phyloP scores from a whole-genome alignment of 176 grass and related monocot species.

The Musa acuminata region DNA sequence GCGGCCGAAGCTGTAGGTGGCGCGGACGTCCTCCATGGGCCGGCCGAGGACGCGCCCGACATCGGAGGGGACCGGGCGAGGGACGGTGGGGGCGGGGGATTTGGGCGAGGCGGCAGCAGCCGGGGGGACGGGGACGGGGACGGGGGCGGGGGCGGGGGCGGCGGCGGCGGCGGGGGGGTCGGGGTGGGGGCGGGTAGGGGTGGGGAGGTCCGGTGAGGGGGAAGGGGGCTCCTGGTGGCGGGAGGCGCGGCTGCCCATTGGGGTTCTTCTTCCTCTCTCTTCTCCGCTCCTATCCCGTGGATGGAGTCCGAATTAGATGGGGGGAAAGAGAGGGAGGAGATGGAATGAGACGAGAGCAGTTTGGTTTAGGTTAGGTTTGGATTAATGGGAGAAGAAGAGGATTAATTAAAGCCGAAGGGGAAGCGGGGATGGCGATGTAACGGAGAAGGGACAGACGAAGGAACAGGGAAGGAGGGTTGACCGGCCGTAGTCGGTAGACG shows the following conservation, averaged over 20 bases:
- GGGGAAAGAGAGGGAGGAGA: neutral
- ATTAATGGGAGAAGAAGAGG: neutral
- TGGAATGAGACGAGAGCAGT: neutral
- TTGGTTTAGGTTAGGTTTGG: neutral
- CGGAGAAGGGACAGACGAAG: neutral
- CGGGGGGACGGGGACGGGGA: neutral
- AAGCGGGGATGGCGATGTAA: too few relatives aligned
- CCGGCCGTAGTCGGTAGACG: neutral
- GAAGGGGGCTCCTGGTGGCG: slow-evolving; percentile 12
- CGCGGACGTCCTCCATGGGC: neutral
- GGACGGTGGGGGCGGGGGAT: neutral
- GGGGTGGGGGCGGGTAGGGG: slow-evolving; percentile 18
- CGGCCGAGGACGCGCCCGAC: neutral
- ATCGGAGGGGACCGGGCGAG: neutral
- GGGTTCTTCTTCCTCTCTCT: neutral
- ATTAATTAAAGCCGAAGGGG: neutral
- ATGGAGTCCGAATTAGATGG: too few relatives aligned
- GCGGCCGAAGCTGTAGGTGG: neutral
- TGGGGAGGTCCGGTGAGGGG: neutral
- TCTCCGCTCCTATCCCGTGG: too few relatives aligned
- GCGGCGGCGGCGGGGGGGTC: slow-evolving; percentile 6
- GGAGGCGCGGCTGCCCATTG: slow-evolving; percentile 35
- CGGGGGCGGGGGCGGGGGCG: too few relatives aligned
- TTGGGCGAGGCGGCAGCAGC: neutral
- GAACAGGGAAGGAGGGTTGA: neutral